Evolutionary conservation across 495 filamentous ascomycete genomes (phyloP).

Genomic region (Rostrohypoxylon terebratum): DNA sequence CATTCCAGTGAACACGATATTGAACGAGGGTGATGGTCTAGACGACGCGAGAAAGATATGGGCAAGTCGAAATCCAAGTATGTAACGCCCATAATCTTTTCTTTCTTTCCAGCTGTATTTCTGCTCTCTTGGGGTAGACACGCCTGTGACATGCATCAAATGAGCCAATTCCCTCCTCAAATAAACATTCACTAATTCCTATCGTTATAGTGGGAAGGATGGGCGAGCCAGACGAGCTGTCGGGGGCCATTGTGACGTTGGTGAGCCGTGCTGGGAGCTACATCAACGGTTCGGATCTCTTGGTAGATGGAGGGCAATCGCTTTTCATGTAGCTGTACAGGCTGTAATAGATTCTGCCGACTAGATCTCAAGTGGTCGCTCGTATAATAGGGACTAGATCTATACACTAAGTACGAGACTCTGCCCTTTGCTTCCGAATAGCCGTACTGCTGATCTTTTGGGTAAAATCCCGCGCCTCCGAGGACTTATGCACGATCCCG

Average conservation of each 20-base stretch:
- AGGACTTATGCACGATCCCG: constrained; percentile 63
- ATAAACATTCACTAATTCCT: no score
- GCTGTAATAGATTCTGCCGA: background rate
- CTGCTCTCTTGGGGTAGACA: no score
- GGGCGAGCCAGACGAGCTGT: constrained; percentile 72
- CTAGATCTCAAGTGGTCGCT: constrained; percentile 1
- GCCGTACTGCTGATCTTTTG: constrained; percentile 91
- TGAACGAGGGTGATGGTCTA: constrained; percentile 74
- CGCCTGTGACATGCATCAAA: no score
- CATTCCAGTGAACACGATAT: constrained; percentile 72
- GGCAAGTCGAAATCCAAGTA: constrained; percentile 68
- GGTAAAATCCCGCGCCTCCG: constrained; percentile 69
- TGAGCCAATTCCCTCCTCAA: no score
- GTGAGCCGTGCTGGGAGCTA: constrained; percentile 73
- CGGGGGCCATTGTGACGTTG: constrained; percentile 74
- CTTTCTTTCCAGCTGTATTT: no score
- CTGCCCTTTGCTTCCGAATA: constrained; percentile 63
- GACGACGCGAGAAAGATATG: constrained; percentile 66
- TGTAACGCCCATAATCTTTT: no score
- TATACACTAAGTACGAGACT: constrained; percentile 40
- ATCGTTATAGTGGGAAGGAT: constrained; percentile 66
- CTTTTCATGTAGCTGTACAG: constrained; percentile 51
- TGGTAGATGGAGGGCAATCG: constrained; percentile 56
- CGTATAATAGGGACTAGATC: background rate
- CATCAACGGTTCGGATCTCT: constrained; percentile 68